A percentile compares a stretch with the other conserved stretches of the same genome.
These are phyloP conservation scores for Datura wrightii DNA, from an alignment of 257 asterid species.

Conservation along the genomic window DNA sequence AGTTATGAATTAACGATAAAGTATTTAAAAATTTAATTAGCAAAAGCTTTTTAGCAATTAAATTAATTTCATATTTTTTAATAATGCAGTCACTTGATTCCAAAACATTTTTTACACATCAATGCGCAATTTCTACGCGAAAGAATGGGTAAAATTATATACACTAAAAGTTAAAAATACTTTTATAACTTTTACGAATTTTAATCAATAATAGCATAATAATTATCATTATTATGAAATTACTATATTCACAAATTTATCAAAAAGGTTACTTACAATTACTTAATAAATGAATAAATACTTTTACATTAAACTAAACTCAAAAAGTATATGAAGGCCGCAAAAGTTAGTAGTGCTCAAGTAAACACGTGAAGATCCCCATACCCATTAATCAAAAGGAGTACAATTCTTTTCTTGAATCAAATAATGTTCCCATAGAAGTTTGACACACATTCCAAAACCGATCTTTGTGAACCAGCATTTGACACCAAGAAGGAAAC, in stretches of 20 bases:
- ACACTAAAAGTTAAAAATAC: too few species aligned
- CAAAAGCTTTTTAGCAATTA: too few species aligned
- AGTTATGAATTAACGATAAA: too few species aligned
- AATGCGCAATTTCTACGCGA: not conserved
- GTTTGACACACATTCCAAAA: not conserved
- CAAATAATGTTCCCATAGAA: not conserved
- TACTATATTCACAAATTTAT: too few species aligned
- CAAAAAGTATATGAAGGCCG: not conserved
- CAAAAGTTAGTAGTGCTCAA: conserved; percentile 14
- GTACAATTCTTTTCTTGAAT: not conserved
- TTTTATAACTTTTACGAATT: too few species aligned
- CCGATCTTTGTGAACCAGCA: conserved; percentile 20
- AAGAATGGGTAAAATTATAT: not conserved
- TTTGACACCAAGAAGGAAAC: not conserved
- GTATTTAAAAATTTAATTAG: too few species aligned
- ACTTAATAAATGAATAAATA: not conserved
- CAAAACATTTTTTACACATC: too few species aligned
- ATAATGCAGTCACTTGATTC: too few species aligned
- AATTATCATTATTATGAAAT: not conserved
- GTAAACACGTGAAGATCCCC: conserved; percentile 25
- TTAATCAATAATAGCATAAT: too few species aligned
- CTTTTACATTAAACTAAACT: not conserved
- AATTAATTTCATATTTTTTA: too few species aligned
- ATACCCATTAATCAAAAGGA: not conserved
- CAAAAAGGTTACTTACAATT: not conserved